These are phyloP conservation scores for Fusarium udum DNA, from an alignment of 2,329 filamentous ascomycete genomes.

Conservation along the genomic window DNA sequence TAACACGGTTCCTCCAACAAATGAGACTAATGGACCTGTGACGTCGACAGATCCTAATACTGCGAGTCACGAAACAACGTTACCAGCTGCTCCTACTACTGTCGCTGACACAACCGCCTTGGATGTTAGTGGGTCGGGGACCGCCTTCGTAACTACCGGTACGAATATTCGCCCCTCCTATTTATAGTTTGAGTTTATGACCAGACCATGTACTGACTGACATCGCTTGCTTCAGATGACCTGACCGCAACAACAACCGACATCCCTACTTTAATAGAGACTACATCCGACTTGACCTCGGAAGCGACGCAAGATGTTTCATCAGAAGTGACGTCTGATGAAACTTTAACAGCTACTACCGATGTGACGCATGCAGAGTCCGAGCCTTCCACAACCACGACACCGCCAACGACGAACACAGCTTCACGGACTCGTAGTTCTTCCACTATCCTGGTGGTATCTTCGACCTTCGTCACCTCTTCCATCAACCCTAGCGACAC, in stretches of 20 bases:
- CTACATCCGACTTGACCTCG: conserved; percentile 27
- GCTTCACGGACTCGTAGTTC: conserved; percentile 25
- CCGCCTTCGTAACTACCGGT: conserved; percentile 34
- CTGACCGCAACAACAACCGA: conserved; percentile 31
- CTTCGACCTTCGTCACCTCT: conserved; percentile 32
- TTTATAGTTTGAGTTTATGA: conserved; percentile 19
- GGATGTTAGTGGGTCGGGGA: conserved; percentile 28
- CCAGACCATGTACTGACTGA: conserved; percentile 28
- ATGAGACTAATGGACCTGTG: conserved; percentile 14
- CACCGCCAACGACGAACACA: conserved; percentile 20
- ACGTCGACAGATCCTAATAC: conserved; percentile 23
- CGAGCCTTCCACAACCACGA: conserved; percentile 13
- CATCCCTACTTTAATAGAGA: conserved; percentile 27
- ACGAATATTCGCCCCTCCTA: conserved; percentile 28
- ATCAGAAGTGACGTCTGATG: conserved; percentile 20
- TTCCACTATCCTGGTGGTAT: conserved; percentile 32
- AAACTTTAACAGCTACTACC: conserved; percentile 21
- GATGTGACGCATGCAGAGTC: conserved; percentile 16
- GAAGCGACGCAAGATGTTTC: conserved; percentile 22
- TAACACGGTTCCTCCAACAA: conserved; percentile 4
- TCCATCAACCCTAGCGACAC: conserved; percentile 22
- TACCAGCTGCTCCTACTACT: conserved; percentile 27
- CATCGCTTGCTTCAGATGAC: conserved; percentile 21
- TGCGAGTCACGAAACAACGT: conserved; percentile 28
- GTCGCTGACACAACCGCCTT: conserved; percentile 25